Evolutionary conservation across 345 rosid genomes (phyloP), one percentile per base, ranked within the genome.

Genomic region (Aquilaria yunnanensis): DNA sequence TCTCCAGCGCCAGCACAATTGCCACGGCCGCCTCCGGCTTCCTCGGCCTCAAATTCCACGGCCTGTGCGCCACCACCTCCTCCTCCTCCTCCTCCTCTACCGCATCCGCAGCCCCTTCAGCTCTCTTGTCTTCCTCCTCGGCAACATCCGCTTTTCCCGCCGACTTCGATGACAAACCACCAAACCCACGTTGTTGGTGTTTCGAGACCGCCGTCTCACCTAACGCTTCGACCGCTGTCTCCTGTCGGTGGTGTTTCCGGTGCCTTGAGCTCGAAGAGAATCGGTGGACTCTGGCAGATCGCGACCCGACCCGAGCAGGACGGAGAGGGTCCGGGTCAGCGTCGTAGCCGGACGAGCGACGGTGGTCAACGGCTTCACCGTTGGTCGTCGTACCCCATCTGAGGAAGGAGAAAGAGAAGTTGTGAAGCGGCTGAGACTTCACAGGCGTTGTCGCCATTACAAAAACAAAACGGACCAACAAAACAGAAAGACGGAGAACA

Each of bases 31-130:
- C 9, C 8, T 53, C 73, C 12, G 70, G 74, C 64, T 65, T 60
- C 50, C 98, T 84, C 41, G 95, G 95, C 70, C 98, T 75, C 57
- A 92, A 80, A 68, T 92, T 92, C 96, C 96, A 85, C 43, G 82
- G 82, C 80, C 80, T 77, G 60, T 80, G 74, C 64, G 37, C 77
- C n/a, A 64, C 73, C 60, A 70, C 83, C 47, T 69, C 84, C 16
- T 60, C 86, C 48, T 75, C 74, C 9, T 69, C 78, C 4, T 47
- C 78, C 5, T 33, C 76, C 33, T 73, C 79, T 3, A 54, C 71
- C 14, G 63, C 43, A 3, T 3, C 43, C 43, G 43, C 43, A 3
- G 43, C 82, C 47, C 60, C 76, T 6, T 52, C 81, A 14, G 64
- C 58, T 59, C 47, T 74, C 23, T 70, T 59, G 9, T 61, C 67